Evolutionary conservation across 2,329 filamentous ascomycete genomes (phyloP), one percentile per base, ranked within the genome.

Genomic region (Coniochaeta pulveracea): DNA sequence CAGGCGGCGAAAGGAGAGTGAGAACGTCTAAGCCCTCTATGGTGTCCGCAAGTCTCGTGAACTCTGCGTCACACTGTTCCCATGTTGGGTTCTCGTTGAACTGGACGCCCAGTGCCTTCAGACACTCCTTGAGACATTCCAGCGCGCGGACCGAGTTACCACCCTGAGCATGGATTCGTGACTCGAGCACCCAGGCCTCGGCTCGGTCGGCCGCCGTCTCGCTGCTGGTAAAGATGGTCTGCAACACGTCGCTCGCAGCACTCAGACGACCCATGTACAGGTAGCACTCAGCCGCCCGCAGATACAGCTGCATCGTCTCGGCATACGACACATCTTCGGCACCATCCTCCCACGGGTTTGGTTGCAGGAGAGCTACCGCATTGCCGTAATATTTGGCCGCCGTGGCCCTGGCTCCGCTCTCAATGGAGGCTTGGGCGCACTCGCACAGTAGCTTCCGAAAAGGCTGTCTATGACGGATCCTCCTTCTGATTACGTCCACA

Each of bases 331-430:
- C 79, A 50, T 95, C 89, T 5, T 72, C 66, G 10, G 60, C 55
- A 6, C 63, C 65, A 19, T 81, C 76, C 26, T 72, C 64, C 89
- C 89, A 96, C 1, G 83, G 77, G 34, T 83, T 61, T 6, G 79
- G 64, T 49, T 93, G 86, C 10, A 96, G 64, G n/a, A 96, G 66
- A 8, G 68, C 66, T 28, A 94, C 68, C 31, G 85, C 86, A 35
- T 76, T 73, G 27, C 70, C 72, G 53, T 85, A 93, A 48, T 86
- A 94, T 52, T 80, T 85, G 6, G 85, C 71, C 1, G 85, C 85
- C 3, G 85, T 91, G 3, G 79, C 76, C 35, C 84, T 70, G 3
- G 88, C 86, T 11, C 88, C 86, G 34, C 81, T 86, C 49, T 93
- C 85, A 18, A 80, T 73, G 2, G 88, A 83, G 5, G 71, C 72